These are phyloP conservation scores for Nitzschia putrida DNA, from an alignment of 108 stramenopile genomes.

Conservation along the genomic window DNA sequence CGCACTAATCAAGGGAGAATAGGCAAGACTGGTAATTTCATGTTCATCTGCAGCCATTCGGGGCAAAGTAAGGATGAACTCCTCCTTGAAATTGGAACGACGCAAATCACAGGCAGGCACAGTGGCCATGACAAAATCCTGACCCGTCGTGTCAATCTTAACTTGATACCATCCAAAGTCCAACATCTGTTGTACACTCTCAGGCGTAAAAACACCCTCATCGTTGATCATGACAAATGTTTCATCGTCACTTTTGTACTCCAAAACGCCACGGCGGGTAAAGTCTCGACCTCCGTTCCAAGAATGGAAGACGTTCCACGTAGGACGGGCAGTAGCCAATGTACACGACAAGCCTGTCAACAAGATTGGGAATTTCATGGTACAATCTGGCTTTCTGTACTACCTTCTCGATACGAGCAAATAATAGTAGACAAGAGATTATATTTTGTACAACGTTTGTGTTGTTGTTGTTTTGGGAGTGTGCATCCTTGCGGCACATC, in stretches of 20 bases:
- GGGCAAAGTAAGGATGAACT: slow-evolving; percentile 63
- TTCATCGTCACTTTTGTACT: slow-evolving; percentile 10
- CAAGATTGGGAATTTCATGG: no score
- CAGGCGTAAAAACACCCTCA: slow-evolving; percentile 11
- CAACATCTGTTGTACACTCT: slow-evolving; percentile 20
- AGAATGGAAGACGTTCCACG: slow-evolving; percentile 51
- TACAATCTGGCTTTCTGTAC: no score
- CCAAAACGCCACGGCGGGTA: slow-evolving; percentile 31
- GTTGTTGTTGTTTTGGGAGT: no score
- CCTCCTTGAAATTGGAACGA: slow-evolving; percentile 74
- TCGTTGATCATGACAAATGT: slow-evolving; percentile 21
- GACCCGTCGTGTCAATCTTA: slow-evolving; percentile 36
- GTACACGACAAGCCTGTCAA: no score
- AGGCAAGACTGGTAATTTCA: slow-evolving; percentile 61
- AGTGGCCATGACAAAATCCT: slow-evolving; percentile 37
- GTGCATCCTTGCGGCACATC: no score
- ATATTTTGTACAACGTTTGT: no score
- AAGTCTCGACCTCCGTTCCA: slow-evolving; percentile 33
- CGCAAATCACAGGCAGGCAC: slow-evolving; percentile 58
- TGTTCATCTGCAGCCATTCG: slow-evolving; percentile 15
- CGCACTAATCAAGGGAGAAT: slow-evolving; percentile 75
- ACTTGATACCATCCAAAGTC: slow-evolving; percentile 55
- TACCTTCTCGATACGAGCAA: no score
- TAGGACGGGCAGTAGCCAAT: not conserved
- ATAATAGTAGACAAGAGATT: no score